These are phyloP conservation scores for Arthroderma sp. DNA, from an alignment of 2,329 filamentous ascomycete genomes.

Conservation along the genomic window DNA sequence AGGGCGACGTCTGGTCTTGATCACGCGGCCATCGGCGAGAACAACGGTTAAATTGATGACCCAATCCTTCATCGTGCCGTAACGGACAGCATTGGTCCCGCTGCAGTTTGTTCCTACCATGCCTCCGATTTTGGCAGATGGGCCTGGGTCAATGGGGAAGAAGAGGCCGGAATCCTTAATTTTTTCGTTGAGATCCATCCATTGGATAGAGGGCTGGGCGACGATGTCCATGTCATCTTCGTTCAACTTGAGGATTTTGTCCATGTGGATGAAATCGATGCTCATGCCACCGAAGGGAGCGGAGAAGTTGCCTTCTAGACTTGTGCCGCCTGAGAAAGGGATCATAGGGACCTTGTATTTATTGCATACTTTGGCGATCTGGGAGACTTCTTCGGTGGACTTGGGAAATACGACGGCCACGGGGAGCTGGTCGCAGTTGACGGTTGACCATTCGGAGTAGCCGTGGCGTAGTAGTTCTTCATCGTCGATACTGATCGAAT, in stretches of 20 bases:
- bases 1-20: slow-evolving; percentile 55
- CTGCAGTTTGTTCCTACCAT: slow-evolving; percentile 58
- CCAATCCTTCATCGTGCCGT: slow-evolving; percentile 67
- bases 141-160: slow-evolving; percentile 80
- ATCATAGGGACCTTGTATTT: slow-evolving; percentile 73
- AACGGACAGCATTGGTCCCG: slow-evolving; percentile 48
- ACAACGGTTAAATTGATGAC: slow-evolving; percentile 60
- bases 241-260: slow-evolving; percentile 64
- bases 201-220: slow-evolving; percentile 82
- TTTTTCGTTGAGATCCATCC: slow-evolving; percentile 74
- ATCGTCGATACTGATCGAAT: slow-evolving; percentile 49
- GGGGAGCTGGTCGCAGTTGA: slow-evolving; percentile 51
- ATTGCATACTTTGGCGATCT: slow-evolving; percentile 58
- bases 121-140: slow-evolving; percentile 44
- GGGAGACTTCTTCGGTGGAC: slow-evolving; percentile 50
- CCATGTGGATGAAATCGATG: slow-evolving; percentile 82
- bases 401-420: slow-evolving; percentile 53
- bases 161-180: slow-evolving; percentile 66
- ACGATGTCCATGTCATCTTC: slow-evolving; percentile 85
- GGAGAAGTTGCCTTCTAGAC: slow-evolving; percentile 80
- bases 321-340: slow-evolving; percentile 74
- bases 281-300: slow-evolving; percentile 77
- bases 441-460: slow-evolving; percentile 57
- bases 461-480: slow-evolving; percentile 53
- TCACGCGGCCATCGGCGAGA: slow-evolving; percentile 52